A percentile compares a stretch with the other conserved stretches of the same genome.
phyloP scores from a whole-genome alignment of 2,329 filamentous ascomycete genomes.

The Neonectria neomacrospora region DNA sequence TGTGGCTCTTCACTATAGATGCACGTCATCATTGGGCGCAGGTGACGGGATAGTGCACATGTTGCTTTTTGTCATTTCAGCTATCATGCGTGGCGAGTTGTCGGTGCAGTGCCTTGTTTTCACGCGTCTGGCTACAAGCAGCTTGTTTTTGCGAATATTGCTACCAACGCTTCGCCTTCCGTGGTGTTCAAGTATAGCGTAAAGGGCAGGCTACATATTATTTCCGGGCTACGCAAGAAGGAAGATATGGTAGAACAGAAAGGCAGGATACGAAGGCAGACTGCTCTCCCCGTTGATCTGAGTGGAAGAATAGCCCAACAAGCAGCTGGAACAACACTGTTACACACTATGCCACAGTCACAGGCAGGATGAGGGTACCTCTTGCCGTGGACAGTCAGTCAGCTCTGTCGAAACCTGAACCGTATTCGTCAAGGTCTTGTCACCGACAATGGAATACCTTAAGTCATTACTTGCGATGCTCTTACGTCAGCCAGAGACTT shows the following conservation, averaged over 20 bases:
- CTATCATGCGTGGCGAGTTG: neutral
- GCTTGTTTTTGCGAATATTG: neutral
- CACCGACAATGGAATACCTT: neutral
- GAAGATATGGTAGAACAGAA: neutral
- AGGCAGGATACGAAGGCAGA: neutral
- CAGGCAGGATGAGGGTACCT: neutral
- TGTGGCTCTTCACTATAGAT: neutral
- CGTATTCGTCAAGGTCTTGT: neutral
- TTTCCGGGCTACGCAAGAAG: neutral
- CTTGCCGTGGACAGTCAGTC: neutral
- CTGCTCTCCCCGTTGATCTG: no score
- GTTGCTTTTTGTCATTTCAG: neutral
- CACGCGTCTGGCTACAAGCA: neutral
- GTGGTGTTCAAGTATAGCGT: neutral
- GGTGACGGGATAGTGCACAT: neutral
- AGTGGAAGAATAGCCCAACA: neutral
- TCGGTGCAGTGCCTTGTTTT: neutral
- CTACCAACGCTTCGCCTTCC: neutral
- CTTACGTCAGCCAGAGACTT: no score
- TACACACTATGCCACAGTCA: neutral
- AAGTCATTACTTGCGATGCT: no score
- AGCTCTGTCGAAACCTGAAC: neutral
- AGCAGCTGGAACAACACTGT: neutral
- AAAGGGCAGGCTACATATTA: neutral
- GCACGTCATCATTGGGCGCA: neutral